These are phyloP conservation scores for Neofusicoccum cordaticola DNA, from an alignment of 2,329 filamentous ascomycete genomes.

Conservation along the genomic window DNA sequence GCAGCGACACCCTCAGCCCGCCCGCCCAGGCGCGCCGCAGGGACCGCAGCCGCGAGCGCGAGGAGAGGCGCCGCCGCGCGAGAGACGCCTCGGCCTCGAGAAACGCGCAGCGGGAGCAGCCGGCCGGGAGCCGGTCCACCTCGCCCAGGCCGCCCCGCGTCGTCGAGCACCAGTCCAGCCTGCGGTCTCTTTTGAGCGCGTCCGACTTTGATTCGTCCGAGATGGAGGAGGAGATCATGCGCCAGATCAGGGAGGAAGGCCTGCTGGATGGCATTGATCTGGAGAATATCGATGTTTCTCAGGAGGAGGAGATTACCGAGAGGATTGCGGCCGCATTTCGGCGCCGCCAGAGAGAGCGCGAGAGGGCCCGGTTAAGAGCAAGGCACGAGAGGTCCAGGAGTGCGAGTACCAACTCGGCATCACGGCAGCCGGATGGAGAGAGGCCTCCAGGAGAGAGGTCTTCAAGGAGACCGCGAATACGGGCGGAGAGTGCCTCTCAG, in stretches of 20 bases:
- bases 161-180: constrained; percentile 84
- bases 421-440: constrained; percentile 26
- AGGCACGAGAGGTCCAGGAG: constrained; percentile 43
- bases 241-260: constrained; percentile 85
- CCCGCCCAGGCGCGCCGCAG: constrained; percentile 37
- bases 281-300: constrained; percentile 76
- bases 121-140: not conserved
- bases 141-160: constrained; percentile 46
- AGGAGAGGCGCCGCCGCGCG: constrained; percentile 18
- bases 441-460: constrained; percentile 28
- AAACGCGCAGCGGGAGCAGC: not conserved
- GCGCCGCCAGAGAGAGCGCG: constrained; percentile 65
- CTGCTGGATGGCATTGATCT: constrained; percentile 84
- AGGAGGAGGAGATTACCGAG: constrained; percentile 87
- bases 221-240: constrained; percentile 82
- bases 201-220: constrained; percentile 74
- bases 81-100: not conserved
- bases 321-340: constrained; percentile 87
- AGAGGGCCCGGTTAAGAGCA: constrained; percentile 28
- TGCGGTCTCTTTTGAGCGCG: constrained; percentile 78
- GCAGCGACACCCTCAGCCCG: constrained; percentile 33
- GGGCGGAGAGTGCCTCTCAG: constrained; percentile 35
- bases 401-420: constrained; percentile 23
- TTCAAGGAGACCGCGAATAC: constrained; percentile 31
- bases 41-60: constrained; percentile 29